Evolutionary conservation across 306 rosid genomes (phyloP).

Genomic region (Trichosanthes truncata): DNA sequence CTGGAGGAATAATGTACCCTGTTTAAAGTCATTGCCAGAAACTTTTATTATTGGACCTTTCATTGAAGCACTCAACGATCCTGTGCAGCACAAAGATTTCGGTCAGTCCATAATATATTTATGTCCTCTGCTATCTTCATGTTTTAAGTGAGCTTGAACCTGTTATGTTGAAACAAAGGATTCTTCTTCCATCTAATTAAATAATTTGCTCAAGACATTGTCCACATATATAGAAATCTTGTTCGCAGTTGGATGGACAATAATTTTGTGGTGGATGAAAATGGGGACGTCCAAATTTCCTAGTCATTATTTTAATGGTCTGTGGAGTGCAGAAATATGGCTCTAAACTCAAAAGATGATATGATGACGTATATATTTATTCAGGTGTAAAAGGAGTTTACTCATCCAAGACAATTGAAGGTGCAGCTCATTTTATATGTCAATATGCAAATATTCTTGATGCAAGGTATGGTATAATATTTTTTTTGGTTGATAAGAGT

Average conservation of each 20-base stretch:
- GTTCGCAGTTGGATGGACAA: not conserved
- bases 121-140: constrained; percentile 11
- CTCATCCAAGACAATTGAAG: constrained; percentile 60
- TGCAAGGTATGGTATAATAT: constrained; percentile 40
- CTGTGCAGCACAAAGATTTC: constrained; percentile 85
- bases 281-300: not conserved
- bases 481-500: not conserved
- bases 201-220: not conserved
- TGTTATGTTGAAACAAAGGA: constrained; percentile 4
- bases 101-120: constrained; percentile 28
- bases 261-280: constrained; percentile 1
- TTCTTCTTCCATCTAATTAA: not conserved
- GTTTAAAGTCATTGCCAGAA: constrained; percentile 53
- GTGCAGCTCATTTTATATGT: constrained; percentile 53
- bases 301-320: not conserved
- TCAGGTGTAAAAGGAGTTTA: constrained; percentile 75
- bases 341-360: not conserved
- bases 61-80: constrained; percentile 74
- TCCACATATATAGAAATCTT: not conserved
- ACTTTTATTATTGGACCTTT: constrained; percentile 76
- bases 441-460: constrained; percentile 37
- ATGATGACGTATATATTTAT: constrained; percentile 1
- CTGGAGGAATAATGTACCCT: constrained; percentile 51
- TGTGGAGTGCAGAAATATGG: not conserved
- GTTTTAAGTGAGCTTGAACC: constrained; percentile 10